phyloP scores from a whole-genome alignment of 148 eudicot genomes.

The Drosera capensis region DNA sequence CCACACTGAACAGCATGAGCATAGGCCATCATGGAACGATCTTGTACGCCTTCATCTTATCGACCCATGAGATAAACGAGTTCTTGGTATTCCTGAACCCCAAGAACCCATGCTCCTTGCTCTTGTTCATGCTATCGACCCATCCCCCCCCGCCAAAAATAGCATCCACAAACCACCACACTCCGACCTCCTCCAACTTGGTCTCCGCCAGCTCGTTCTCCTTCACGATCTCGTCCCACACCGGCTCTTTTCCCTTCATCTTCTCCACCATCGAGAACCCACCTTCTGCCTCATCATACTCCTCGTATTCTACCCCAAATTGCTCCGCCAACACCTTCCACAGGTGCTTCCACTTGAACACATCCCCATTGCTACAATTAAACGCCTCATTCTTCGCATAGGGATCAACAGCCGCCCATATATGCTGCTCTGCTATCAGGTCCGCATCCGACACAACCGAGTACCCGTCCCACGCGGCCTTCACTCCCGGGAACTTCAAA shows the following conservation, averaged over 20 bases:
- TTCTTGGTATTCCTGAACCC: constrained; percentile 37
- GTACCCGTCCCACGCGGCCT: constrained; percentile 26
- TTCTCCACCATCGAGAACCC: constrained; percentile 16
- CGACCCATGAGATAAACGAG: constrained; percentile 27
- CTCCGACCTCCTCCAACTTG: constrained; percentile 21
- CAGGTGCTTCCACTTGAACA: constrained; percentile 36
- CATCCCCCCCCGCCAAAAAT: constrained; percentile 5
- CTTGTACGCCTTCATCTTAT: constrained; percentile 29
- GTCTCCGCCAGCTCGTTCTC: constrained; percentile 19
- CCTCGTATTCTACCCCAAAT: constrained; percentile 20
- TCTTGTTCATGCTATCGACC: constrained; percentile 34
- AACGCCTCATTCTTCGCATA: constrained; percentile 28
- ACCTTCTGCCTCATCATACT: constrained; percentile 14
- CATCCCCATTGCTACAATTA: constrained; percentile 39
- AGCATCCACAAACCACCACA: constrained; percentile 8
- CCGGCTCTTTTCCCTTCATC: constrained; percentile 25
- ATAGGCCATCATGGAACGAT: constrained; percentile 26
- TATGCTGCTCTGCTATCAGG: constrained; percentile 34
- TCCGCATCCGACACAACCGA: constrained; percentile 26
- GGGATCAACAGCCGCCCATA: constrained; percentile 24
- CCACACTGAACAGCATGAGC: too few relatives aligned
- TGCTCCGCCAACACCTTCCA: constrained; percentile 26
- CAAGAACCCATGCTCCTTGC: constrained; percentile 41
- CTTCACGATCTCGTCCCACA: constrained; percentile 36
- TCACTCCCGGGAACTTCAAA: constrained; percentile 19